A percentile compares a stretch with the other conserved stretches of the same genome.
phyloP scores from a whole-genome alignment of 2,329 filamentous ascomycete species.

The Arachnomyces sp. region DNA sequence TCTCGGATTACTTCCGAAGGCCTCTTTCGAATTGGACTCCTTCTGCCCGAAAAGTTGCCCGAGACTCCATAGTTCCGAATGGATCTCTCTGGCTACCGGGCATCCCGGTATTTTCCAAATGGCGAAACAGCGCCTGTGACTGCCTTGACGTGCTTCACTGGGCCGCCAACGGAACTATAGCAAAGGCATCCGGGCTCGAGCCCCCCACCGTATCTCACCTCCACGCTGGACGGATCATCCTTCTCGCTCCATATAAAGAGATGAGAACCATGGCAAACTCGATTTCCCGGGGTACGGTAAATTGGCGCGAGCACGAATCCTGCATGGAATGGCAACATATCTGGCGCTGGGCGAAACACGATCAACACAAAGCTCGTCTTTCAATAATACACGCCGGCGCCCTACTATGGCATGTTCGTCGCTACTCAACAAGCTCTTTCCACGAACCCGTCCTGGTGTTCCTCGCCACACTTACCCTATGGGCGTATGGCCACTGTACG shows the following conservation, averaged over 20 bases:
- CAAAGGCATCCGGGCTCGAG: conserved; percentile 43
- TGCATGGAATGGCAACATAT: conserved; percentile 34
- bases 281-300: conserved; percentile 20
- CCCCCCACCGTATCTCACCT: conserved; percentile 49
- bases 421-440: conserved; percentile 42
- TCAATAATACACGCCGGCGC: conserved; percentile 48
- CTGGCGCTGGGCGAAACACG: conserved; percentile 42
- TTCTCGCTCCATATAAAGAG: conserved; percentile 42
- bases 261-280: conserved; percentile 38
- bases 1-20: conserved; percentile 37
- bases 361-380: conserved; percentile 50
- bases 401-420: conserved; percentile 45
- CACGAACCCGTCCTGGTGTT: conserved; percentile 40
- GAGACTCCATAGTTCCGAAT: conserved; percentile 24
- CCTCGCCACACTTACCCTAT: conserved; percentile 39
- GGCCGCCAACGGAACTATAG: conserved; percentile 47
- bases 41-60: conserved; percentile 32
- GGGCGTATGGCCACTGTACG: conserved; percentile 37
- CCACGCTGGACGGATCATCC: conserved; percentile 45
- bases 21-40: conserved; percentile 40
- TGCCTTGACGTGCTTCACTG: conserved; percentile 51
- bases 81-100: conserved; percentile 40
- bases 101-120: conserved; percentile 40
- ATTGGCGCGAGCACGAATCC: conserved; percentile 21
- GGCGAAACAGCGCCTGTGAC: conserved; percentile 36